Evolutionary conservation across 2,329 filamentous ascomycete genomes (phyloP).

Genomic region (Neofusicoccum kwambonambiense): DNA sequence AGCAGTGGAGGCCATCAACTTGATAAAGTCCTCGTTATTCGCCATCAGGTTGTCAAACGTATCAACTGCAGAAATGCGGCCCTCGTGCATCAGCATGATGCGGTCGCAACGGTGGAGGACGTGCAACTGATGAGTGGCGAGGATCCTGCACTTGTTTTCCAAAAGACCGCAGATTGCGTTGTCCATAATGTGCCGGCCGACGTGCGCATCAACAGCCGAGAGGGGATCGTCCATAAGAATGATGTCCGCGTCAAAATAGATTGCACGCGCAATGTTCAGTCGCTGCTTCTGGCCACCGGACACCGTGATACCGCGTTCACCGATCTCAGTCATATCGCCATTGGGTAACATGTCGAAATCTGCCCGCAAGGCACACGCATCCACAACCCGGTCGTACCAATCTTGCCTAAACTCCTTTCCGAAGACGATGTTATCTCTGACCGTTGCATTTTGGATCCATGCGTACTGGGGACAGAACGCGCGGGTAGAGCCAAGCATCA

Average conservation of each 20-base stretch:
- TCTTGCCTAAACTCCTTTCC: constrained; percentile 69
- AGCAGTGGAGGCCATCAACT: constrained; percentile 77
- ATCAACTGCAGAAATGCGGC: constrained; percentile 78
- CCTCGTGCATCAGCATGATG: constrained; percentile 90
- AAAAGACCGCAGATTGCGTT: constrained; percentile 88
- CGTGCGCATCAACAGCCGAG: constrained; percentile 58
- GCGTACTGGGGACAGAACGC: constrained; percentile 96
- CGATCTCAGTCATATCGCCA: constrained; percentile 87
- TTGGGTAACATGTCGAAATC: constrained; percentile 93
- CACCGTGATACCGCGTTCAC: constrained; percentile 91
- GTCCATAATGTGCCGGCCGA: constrained; percentile 77
- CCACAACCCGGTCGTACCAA: constrained; percentile 84
- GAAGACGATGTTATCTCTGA: constrained; percentile 88
- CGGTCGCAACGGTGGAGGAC: constrained; percentile 87
- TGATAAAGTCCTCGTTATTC: constrained; percentile 72
- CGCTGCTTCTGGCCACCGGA: constrained; percentile 95
- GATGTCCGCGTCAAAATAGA: constrained; percentile 64
- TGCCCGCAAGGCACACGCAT: constrained; percentile 78
- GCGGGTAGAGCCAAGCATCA: constrained; percentile 73
- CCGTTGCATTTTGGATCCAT: constrained; percentile 92
- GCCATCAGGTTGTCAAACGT: constrained; percentile 87
- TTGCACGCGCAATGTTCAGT: constrained; percentile 83
- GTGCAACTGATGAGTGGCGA: constrained; percentile 94
- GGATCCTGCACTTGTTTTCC: constrained; percentile 82
- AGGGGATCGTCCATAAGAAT: constrained; percentile 65